Conservation (phyloP, 176 grass and related monocot genomes). For the Lolium multiflorum region DNA sequence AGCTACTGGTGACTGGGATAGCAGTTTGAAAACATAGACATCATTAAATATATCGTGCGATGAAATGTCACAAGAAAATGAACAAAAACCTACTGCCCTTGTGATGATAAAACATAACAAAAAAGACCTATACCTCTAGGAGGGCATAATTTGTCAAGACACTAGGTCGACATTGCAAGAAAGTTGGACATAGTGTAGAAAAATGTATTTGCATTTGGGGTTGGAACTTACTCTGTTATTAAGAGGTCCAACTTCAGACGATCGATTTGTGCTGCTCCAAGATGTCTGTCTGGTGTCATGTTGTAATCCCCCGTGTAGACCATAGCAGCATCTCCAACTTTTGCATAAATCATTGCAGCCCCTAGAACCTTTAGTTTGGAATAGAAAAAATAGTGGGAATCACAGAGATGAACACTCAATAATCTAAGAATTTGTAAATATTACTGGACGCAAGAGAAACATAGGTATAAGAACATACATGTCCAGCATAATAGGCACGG, state of each 20-base stretch:
- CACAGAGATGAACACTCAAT: slow-evolving; percentile 31
- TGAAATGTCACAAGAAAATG: background rate
- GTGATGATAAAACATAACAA: background rate
- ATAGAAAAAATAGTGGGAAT: slow-evolving; percentile 40
- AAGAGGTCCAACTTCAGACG: slow-evolving; percentile 77
- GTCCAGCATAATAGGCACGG: slow-evolving; percentile 95
- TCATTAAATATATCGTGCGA: background rate
- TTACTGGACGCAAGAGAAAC: background rate
- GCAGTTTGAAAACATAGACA: slow-evolving; percentile 7
- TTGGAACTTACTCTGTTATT: slow-evolving; percentile 79
- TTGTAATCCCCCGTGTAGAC: slow-evolving; percentile 99
- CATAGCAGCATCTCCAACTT: slow-evolving; percentile 75
- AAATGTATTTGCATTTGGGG: slow-evolving; percentile 24
- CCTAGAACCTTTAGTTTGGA: slow-evolving; percentile 74
- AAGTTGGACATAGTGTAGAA: slow-evolving; percentile 13
- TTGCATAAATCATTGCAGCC: slow-evolving; percentile 96
- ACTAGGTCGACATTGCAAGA: background rate
- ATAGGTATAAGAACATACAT: slow-evolving; percentile 60
- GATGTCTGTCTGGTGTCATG: slow-evolving; percentile 99
- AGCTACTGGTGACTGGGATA: slow-evolving; percentile 4
- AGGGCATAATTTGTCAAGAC: background rate
- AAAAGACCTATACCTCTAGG: background rate
- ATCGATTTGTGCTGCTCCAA: slow-evolving; percentile 97
- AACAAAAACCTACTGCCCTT: background rate
- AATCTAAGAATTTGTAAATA: background rate